These are phyloP conservation scores for Pseudocercospora fijiensis DNA, from an alignment of 2,329 filamentous ascomycete genomes.

Conservation along the genomic window DNA sequence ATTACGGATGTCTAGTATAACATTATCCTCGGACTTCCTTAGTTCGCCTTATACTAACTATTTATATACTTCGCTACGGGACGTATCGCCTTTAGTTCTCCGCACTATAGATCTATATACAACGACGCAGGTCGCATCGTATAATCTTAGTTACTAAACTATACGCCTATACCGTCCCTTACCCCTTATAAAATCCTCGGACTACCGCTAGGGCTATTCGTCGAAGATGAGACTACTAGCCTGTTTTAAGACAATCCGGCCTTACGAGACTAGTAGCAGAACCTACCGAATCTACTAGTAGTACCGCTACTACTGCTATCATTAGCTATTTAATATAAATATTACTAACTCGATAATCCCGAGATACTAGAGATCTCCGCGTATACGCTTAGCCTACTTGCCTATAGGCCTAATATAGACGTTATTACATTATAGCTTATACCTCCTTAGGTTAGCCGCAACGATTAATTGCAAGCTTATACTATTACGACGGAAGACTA, in stretches of 20 bases:
- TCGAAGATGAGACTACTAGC: neutral
- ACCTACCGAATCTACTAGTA: neutral
- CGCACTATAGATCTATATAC: neutral
- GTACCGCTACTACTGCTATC: neutral
- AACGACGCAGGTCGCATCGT: neutral
- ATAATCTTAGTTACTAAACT: neutral
- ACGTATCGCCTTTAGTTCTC: neutral
- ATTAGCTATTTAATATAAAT: neutral
- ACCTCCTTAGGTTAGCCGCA: neutral
- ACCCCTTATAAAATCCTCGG: neutral
- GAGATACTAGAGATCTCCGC: neutral
- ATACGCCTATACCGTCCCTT: neutral
- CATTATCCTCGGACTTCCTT: neutral
- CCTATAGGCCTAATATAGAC: neutral
- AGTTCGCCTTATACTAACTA: neutral
- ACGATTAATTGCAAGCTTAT: neutral
- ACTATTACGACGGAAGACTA: neutral
- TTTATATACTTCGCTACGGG: neutral
- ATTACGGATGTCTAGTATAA: neutral
- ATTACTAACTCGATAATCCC: neutral
- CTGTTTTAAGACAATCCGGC: neutral
- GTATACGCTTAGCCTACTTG: neutral
- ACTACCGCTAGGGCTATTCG: neutral
- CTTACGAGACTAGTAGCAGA: neutral
- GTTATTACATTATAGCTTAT: neutral